A percentile compares a stretch with the other conserved stretches of the same genome.
These are phyloP conservation scores for Suillus spraguei DNA, from an alignment of 768 basidiomycete genomes.

Conservation along the genomic window DNA sequence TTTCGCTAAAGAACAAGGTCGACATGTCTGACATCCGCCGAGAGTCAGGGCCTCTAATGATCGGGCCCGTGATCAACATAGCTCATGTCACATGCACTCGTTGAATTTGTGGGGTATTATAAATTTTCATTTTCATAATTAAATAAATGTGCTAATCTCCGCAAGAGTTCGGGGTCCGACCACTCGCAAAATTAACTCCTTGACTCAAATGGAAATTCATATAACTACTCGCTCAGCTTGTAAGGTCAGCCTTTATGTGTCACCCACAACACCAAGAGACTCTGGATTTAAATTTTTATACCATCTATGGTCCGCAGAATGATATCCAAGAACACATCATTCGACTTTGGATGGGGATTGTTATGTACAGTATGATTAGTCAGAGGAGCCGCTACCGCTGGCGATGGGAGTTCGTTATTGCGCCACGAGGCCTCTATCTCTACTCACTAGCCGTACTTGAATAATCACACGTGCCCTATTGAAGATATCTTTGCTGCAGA, in stretches of 20 bases:
- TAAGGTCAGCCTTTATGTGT: no score
- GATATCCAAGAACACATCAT: slow-evolving; percentile 32
- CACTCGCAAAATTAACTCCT: no score
- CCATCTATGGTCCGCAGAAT: slow-evolving; percentile 20
- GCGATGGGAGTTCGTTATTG: slow-evolving; percentile 18
- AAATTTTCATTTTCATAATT: slow-evolving; percentile 4
- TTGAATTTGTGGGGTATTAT: neutral
- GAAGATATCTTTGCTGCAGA: slow-evolving; percentile 20
- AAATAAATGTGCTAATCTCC: slow-evolving; percentile 1
- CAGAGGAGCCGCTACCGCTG: slow-evolving; percentile 29
- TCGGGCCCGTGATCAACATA: neutral
- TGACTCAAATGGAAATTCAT: no score
- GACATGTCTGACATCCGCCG: neutral
- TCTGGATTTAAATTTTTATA: no score
- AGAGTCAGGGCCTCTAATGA: neutral
- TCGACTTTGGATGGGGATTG: slow-evolving; percentile 23
- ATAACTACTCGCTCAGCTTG: no score
- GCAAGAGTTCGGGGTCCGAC: neutral
- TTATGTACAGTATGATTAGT: slow-evolving; percentile 28
- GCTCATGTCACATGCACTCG: neutral
- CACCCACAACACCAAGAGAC: no score
- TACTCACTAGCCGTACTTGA: slow-evolving; percentile 22
- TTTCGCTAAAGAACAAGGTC: neutral
- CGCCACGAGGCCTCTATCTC: slow-evolving; percentile 19
- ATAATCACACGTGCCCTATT: slow-evolving; percentile 22